Base-by-base conservation (phyloP, 169 alveolate species). In the Plasmodium vinckei region DNA sequence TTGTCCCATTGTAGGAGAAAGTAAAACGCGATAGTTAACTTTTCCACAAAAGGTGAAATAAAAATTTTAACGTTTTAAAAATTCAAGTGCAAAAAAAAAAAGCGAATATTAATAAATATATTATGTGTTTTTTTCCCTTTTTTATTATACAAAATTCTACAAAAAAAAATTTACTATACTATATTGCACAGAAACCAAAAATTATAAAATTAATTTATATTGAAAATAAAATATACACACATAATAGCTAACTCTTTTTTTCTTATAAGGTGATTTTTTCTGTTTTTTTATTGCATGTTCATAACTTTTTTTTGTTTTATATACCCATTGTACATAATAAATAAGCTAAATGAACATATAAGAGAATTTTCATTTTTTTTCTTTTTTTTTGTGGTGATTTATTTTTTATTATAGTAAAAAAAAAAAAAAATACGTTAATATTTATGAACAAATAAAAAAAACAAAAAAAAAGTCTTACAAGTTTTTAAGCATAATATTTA, bases 221-320 rank as follows among this genome's bases (percentile, higher is more conserved):
- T 75, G 64, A 21, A 49, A 75, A 15, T 47, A 33, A n/a, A 2
- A 33, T 63, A 65, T 63, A 64, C 88, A 75, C 88, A 75, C 88
- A 54, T 46, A 61, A 75, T 63, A 63, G 88, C 88, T 75, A 61
- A 75, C 68, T 42, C 49, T 13, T 19, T 23, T 60, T 73, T 73
- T 73, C 61, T 73, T 69, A 7, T 13, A 13, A 51, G 59, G 59
- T 12, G 59, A 51, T 51, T 51, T 51, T 51, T 13, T 75, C 25
- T 49, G 57, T 61, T 75, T 61, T 75, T 19, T 46, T 49, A 61
- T 54, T 61, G 72, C 71, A 75, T 75, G 88, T 75, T 61, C 73
- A 75, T 61, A 61, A 75, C 47, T 63, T 75, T 75, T 61, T 61
- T 60, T 61, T 25, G 25, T 44, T 57, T 72, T 61, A 69, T 65